Base-by-base conservation (phyloP, 1,139 yeast species). In the Saccharomyces uvarum region DNA sequence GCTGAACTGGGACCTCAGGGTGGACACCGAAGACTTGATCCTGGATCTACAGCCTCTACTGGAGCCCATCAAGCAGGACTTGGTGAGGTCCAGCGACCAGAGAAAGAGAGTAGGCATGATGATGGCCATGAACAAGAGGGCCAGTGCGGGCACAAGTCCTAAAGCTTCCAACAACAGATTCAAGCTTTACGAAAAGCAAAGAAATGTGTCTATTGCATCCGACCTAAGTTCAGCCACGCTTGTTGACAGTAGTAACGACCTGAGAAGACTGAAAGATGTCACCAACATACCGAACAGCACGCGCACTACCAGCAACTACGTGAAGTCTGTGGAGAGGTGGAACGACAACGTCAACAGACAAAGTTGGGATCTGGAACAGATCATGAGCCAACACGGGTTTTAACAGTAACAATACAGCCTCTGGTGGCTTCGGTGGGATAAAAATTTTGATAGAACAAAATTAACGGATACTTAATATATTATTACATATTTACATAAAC, bases 1-100 rank as follows among this genome's bases (percentile, higher is more conserved):
- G 55, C 74, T 86, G 65, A 79, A 84, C 70, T 86, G 91, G 90
- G 86, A 86, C 67, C 73, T 85, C 56, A 73, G 77, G 53, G 81
- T 86, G 31, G 70, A 75, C 49, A 79, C 78, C 61, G 75, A 73
- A 19, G 89, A 84, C 59, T 75, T 86, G 69, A 66, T 75, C 52
- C 69, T 66, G 29, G 75, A 75, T 49, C 74, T 84, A 63, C 75
- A 72, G 57, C 70, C 75, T 57, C 79, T 84, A 73, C 74, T 84
- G 61, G 82, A 79, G 49, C 90, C 90, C 53, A 83, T 85, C 70
- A 81, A 78, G 63, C 72, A 72, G 51, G 87, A 83, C 60, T 70
- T 84, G 65, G 75, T 77, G 67, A 77, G 62, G 44, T 67, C 72
- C 2, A 53, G 57, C 29, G 47, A 53, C 14, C 61, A 61, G 53